Percentiles rank a stretch among this genome's conserved stretches.
Evolutionary conservation across 371 early-diverging fungal genomes (phyloP).

Genomic region (Batkoa obscura): DNA sequence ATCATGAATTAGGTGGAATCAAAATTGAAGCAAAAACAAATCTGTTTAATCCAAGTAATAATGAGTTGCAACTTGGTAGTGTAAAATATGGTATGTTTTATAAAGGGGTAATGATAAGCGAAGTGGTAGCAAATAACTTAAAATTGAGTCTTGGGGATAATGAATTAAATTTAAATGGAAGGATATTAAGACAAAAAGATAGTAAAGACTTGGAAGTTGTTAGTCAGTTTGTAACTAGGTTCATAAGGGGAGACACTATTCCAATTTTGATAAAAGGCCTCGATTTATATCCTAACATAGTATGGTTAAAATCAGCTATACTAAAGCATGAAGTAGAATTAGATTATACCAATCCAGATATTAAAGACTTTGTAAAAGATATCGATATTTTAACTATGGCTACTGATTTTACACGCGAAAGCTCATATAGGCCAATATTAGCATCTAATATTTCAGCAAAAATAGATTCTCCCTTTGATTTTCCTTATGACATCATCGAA

Average conservation of each 20-base stretch:
- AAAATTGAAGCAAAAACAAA: background rate
- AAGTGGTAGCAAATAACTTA: background rate
- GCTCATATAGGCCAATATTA: background rate
- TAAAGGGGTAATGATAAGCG: background rate
- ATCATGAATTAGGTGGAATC: background rate
- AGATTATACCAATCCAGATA: background rate
- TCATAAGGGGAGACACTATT: background rate
- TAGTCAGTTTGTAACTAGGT: constrained; percentile 1
- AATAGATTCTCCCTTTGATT: constrained; percentile 1
- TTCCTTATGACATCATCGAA: background rate
- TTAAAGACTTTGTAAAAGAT: background rate
- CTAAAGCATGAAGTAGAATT: background rate
- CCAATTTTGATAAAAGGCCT: background rate
- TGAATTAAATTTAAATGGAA: background rate
- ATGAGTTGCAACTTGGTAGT: background rate
- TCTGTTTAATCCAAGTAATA: background rate
- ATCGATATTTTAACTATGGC: background rate
- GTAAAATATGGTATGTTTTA: background rate
- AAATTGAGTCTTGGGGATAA: background rate
- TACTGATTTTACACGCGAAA: background rate
- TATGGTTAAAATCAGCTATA: background rate
- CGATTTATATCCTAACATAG: background rate
- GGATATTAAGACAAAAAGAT: background rate
- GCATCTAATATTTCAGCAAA: background rate
- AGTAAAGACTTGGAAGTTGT: background rate